A percentile compares a stretch with the other conserved stretches of the same genome.
phyloP scores from a whole-genome alignment of 495 filamentous ascomycete species.

The Podospora fimiseda region DNA sequence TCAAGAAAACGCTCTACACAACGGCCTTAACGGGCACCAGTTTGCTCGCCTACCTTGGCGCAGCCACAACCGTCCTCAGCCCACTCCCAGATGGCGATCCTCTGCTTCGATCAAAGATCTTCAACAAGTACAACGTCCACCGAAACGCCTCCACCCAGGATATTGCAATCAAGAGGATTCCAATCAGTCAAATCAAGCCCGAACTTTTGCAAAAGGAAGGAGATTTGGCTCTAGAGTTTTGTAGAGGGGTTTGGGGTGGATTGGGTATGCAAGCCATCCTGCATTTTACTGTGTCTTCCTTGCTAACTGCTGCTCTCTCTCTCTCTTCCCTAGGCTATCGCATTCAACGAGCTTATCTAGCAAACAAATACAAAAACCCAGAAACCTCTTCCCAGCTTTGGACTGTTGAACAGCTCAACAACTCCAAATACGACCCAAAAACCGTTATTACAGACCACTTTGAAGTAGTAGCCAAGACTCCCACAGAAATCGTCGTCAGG shows the following conservation, averaged over 20 bases:
- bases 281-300: neutral
- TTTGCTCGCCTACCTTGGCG: constrained; percentile 32
- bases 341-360: constrained; percentile 54
- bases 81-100: constrained; percentile 52
- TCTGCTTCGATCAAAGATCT: constrained; percentile 52
- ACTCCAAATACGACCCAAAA: constrained; percentile 52
- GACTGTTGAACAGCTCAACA: constrained; percentile 47
- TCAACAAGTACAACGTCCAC: constrained; percentile 54
- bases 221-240: constrained; percentile 56
- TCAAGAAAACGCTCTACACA: constrained; percentile 39
- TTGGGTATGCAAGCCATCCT: constrained; percentile 43
- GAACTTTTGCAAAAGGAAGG: constrained; percentile 55
- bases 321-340: constrained; percentile 47
- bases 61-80: constrained; percentile 30
- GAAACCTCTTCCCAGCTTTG: constrained; percentile 61
- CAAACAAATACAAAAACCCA: constrained; percentile 54
- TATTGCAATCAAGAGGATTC: constrained; percentile 54
- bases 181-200: constrained; percentile 56
- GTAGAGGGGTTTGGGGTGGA: constrained; percentile 60
- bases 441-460: constrained; percentile 70
- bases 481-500: constrained; percentile 54
- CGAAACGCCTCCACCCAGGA: constrained; percentile 57
- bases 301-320: neutral
- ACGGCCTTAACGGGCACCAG: constrained; percentile 34
- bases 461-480: constrained; percentile 62